These are phyloP conservation scores for Paecilomyces sp. DNA, from an alignment of 2,329 filamentous ascomycete genomes.

Conservation along the genomic window DNA sequence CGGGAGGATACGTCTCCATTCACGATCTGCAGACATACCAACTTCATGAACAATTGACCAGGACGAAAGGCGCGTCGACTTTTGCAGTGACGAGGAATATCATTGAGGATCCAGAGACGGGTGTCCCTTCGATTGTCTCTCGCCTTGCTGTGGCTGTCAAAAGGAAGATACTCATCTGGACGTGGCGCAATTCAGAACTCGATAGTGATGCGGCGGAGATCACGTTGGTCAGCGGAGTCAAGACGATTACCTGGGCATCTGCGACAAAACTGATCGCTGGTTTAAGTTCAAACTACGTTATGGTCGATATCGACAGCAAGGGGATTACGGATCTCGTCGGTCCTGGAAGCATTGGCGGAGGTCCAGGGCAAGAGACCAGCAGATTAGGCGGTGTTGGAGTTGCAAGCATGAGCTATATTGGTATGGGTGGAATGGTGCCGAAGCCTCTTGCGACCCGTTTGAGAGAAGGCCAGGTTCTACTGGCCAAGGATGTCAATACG, in stretches of 20 bases:
- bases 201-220: slow-evolving; percentile 67
- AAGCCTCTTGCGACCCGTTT: slow-evolving; percentile 81
- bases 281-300: slow-evolving; percentile 82
- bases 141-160: slow-evolving; percentile 89
- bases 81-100: slow-evolving; percentile 97
- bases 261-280: slow-evolving; percentile 82
- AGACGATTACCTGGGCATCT: slow-evolving; percentile 84
- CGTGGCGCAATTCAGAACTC: slow-evolving; percentile 92
- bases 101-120: slow-evolving; percentile 77
- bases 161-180: slow-evolving; percentile 81
- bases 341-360: slow-evolving; percentile 62
- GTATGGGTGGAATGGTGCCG: slow-evolving; percentile 82
- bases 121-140: slow-evolving; percentile 88
- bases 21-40: slow-evolving; percentile 83
- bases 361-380: slow-evolving; percentile 57
- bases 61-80: slow-evolving; percentile 79
- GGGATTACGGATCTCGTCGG: slow-evolving; percentile 72
- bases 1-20: slow-evolving; percentile 81
- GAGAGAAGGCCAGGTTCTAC: slow-evolving; percentile 72
- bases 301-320: slow-evolving; percentile 74
- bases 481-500: slow-evolving; percentile 98
- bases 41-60: slow-evolving; percentile 68
- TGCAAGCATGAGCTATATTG: slow-evolving; percentile 94
- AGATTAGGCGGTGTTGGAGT: slow-evolving; percentile 78
- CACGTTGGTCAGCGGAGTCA: slow-evolving; percentile 71